A percentile compares a stretch with the other conserved stretches of the same genome.
phyloP scores from a whole-genome alignment of 202 grass and related monocot species.

The Dendrocalamus latiflorus region DNA sequence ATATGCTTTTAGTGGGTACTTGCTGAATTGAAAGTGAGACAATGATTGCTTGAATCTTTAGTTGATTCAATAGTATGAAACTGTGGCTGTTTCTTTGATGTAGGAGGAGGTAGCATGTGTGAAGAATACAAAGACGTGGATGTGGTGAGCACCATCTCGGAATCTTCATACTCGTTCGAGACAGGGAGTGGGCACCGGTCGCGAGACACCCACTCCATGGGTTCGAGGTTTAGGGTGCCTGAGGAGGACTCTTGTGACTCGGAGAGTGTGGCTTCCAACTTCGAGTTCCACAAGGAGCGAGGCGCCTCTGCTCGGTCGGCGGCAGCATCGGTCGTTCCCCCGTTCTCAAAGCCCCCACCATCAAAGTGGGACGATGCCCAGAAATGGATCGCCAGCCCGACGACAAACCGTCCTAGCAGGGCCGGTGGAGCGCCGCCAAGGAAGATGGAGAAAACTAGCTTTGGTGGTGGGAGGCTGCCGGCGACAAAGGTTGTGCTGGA shows the following conservation, averaged over 20 bases:
- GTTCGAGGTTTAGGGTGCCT: conserved; percentile 43
- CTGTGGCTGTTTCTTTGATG: background rate
- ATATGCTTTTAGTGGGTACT: background rate
- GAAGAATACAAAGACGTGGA: conserved; percentile 96
- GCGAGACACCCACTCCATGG: conserved; percentile 34
- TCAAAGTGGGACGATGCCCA: conserved; percentile 98
- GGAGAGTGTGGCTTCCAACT: conserved; percentile 68
- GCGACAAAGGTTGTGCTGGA: conserved; percentile 79
- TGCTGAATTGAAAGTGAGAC: background rate
- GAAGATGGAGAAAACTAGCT: conserved; percentile 51
- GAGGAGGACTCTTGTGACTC: conserved; percentile 82
- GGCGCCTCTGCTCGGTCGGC: conserved; percentile 13
- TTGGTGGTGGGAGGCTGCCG: conserved; percentile 39
- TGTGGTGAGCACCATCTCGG: conserved; percentile 65
- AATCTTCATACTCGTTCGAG: conserved; percentile 52
- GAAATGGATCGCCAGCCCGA: conserved; percentile 95
- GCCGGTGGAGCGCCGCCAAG: conserved; percentile 22
- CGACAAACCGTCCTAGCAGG: conserved; percentile 38
- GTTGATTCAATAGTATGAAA: background rate
- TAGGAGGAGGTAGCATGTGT: conserved; percentile 33
- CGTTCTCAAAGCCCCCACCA: conserved; percentile 69
- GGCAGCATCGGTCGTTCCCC: conserved; percentile 31
- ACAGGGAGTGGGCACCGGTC: conserved; percentile 26
- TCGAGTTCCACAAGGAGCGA: conserved; percentile 84
- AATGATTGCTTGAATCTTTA: background rate